Percentiles rank a stretch among this genome's conserved stretches.
Conservation (phyloP, 169 alveolate genomes). For the Plasmodium gallinaceum region DNA sequence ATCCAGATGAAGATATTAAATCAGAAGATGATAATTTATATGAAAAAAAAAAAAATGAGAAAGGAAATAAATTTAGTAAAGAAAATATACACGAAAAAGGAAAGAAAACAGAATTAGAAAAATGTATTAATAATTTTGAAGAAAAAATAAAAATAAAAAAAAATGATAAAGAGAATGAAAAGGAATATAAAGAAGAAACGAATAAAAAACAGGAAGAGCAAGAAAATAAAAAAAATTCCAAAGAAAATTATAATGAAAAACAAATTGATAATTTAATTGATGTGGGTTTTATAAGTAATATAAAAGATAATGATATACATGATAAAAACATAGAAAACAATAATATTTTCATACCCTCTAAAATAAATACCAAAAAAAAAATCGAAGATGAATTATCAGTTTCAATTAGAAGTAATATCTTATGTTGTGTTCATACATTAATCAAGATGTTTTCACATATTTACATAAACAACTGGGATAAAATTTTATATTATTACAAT, state of each 20-base stretch:
- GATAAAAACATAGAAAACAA: neutral
- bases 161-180: too few relatives aligned
- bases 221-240: neutral
- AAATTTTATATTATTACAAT: slow-evolving; percentile 63
- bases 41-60: too few relatives aligned
- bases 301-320: neutral
- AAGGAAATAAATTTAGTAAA: too few relatives aligned
- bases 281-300: neutral
- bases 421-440: slow-evolving; percentile 51
- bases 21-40: too few relatives aligned
- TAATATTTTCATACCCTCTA: neutral
- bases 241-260: neutral
- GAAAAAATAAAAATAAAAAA: too few relatives aligned
- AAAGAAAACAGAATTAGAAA: neutral
- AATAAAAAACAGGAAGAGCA: neutral
- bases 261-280: neutral
- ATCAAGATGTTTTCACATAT: slow-evolving; percentile 71
- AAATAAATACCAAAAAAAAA: slow-evolving; percentile 26
- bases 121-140: too few relatives aligned
- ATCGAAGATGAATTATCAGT: slow-evolving; percentile 45
- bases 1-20: too few relatives aligned
- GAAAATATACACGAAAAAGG: neutral
- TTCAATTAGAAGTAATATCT: slow-evolving; percentile 32
- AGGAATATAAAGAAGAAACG: neutral
- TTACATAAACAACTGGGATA: slow-evolving; percentile 73